Evolutionary conservation across 495 filamentous ascomycete species (phyloP), one percentile per base, ranked within the genome.

Genomic region (Neurospora discreta): DNA sequence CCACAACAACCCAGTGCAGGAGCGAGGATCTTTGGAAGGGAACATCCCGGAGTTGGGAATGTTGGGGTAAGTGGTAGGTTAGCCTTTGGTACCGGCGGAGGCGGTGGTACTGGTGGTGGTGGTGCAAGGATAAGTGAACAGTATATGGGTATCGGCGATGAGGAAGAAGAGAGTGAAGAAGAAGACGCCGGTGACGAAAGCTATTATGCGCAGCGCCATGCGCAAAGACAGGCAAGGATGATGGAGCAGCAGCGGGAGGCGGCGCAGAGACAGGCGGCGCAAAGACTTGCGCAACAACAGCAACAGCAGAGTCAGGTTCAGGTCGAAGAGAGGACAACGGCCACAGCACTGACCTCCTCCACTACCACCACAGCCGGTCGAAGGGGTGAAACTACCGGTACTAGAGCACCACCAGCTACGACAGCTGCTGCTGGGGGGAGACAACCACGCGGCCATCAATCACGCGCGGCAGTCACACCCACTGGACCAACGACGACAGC

Each of bases 151-250:
- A 58, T 5, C 3, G 46, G 46, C 4, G 11, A 26, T 7, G 46
- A 26, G 2, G 46, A 13, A 5, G n/a, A 39, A 20, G 71, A 74
- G 2, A 69, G 71, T 13, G 74, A 75, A 8, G 73, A 76, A n/a
- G 76, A 75, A 10, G 70, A 74, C 3, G 76, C 74, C 71, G 73
- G 68, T 20, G 75, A 77, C 7, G 69, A 70, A 5, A 75, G 73
- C 0, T 73, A 74, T 6, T 76, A 74, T 39, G 74, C 76, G 1
- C 58, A 73, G 5, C 69, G 72, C 10, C 75, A 77, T 36, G 60
- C 73, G 6, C 75, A 76, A 15, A 65, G 52, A 33, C 52, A 65
- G 52, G 52, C 52, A 15, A 33, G 52, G 52, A 65, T 65, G 52
- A 65, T 65, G 52, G 52, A 65, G 52, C 52, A 65, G 26, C 52